Base-by-base conservation (phyloP, 345 rosid genomes). In the Xanthoceras sorbifolium region DNA sequence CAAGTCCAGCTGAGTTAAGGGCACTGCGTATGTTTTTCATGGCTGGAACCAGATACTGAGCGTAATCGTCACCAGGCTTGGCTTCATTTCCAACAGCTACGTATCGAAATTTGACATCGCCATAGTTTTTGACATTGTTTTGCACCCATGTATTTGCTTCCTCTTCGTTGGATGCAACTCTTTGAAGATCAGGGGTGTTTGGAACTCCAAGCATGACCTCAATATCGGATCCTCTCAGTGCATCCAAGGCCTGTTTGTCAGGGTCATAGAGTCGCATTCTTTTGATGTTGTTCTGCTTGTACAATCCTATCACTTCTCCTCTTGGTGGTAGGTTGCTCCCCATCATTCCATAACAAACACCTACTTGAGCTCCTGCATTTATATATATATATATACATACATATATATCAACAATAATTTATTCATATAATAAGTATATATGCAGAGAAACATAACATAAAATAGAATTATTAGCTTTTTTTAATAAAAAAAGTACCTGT, bases 321-420 rank as follows among this genome's bases (percentile, higher is more conserved):
- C 76, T 59, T 38, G 90, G 55, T 44, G 94, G 93, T 1, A 91
- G 32, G 78, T 86, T 83, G 78, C 86, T 69, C 9, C 93, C 93
- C 0, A 2, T 0, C 87, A 76, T 87, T 34, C 96, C 96, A 69
- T 93, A 91, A 72, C 94, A 91, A 59, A 89, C 92, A 67, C 98
- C 96, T 29, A 87, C 82, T 74, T 91, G 89, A 11, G 86, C 91
- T 71, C 26, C 89, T 88, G 82, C 80, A 69, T 65, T 20, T 17
- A 17, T 20, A 67, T 34, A 9, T 9, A n/a, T 20, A 0, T 6
- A 6, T 0, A 36, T n/a, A n/a, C n/a, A n/a, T n/a, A n/a, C n/a
- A n/a, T n/a, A n/a, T n/a, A n/a, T n/a, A n/a, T n/a, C n/a, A n/a
- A n/a, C n/a, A n/a, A n/a, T n/a, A n/a, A n/a, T n/a, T n/a, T n/a